Evolutionary conservation across 345 rosid genomes (phyloP), one percentile per base, ranked within the genome.

Genomic region (Pistacia integerrima): DNA sequence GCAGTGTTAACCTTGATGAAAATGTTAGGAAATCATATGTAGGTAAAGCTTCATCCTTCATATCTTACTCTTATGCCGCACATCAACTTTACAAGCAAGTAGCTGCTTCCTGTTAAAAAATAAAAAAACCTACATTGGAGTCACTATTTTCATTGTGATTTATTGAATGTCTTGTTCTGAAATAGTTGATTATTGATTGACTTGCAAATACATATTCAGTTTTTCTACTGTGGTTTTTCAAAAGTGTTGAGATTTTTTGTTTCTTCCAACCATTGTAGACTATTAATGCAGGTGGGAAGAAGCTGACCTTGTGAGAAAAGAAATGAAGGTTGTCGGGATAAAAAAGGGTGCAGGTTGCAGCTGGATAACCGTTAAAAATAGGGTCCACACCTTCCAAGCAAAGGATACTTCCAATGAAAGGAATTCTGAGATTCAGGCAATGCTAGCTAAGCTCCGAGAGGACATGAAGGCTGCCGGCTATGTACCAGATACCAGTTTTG

Each of bases 311-410:
- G 91, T 89, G 78, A 85, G 98, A 74, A 86, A 82, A 72, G 95
- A 87, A 54, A 90, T 93, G 94, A 87, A 84, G 67, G 83, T 83
- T 52, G 82, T 89, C 41, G 93, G 97, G 61, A 85, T 94, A 44
- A 94, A 85, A 83, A 94, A 94, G 81, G 93, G 89, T 63, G 79
- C 87, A 6, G 98, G 98, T 35, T 91, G 81, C 83, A 94, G 98
- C 80, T 93, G 98, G 98, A 84, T 94, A 70, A 77, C 90, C 2
- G 89, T 83, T 11, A 88, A 91, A 87, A 86, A 90, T 74, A 81
- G 72, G 76, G 81, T 93, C 74, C 97, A 93, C 64, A 70, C 81
- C 62, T 94, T 94, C 83, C 98, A 87, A 81, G 98, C 98, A 10
- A 94, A 93, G 77, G 97, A 93, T 82, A 85, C 82, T 55, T 85